Evolutionary conservation across 805 yeast genomes (phyloP).

Genomic region (Wickerhamomyces rabaulensis): DNA sequence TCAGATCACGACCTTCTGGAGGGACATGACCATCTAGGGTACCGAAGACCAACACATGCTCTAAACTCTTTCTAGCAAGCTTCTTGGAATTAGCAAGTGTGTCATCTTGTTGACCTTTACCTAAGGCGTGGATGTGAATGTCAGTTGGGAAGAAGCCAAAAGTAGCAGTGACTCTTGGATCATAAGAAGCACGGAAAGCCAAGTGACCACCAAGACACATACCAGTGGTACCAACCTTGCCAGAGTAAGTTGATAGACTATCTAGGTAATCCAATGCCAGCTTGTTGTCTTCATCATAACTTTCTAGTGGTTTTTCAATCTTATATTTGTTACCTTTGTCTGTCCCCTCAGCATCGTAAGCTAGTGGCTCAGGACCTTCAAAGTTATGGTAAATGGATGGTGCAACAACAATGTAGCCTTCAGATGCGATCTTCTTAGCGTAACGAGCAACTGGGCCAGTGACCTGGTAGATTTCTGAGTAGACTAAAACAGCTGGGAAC

Average conservation of each 20-base stretch:
- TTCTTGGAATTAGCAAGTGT: conserved; percentile 53
- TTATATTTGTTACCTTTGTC: conserved; percentile 69
- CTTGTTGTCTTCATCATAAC: conserved; percentile 72
- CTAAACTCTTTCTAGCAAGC: conserved; percentile 46
- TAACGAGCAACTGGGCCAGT: conserved; percentile 79
- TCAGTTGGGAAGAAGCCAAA: conserved; percentile 81
- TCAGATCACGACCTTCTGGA: conserved; percentile 68
- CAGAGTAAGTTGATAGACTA: conserved; percentile 57
- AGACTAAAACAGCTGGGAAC: conserved; percentile 77
- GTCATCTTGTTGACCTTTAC: conserved; percentile 60
- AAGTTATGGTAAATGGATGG: conserved; percentile 80
- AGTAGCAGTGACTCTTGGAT: conserved; percentile 57
- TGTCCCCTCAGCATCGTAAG: conserved; percentile 69
- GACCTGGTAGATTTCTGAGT: conserved; percentile 76
- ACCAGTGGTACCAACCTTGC: conserved; percentile 75
- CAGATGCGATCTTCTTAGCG: conserved; percentile 73
- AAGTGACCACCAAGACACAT: conserved; percentile 86
- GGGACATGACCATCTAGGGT: conserved; percentile 79
- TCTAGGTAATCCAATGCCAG: conserved; percentile 59
- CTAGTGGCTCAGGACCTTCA: conserved; percentile 55
- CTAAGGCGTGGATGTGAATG: conserved; percentile 63
- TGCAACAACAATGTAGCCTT: conserved; percentile 74
- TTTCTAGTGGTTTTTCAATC: conserved; percentile 56
- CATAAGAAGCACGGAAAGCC: conserved; percentile 68
- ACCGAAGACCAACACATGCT: conserved; percentile 66